A percentile compares a stretch with the other conserved stretches of the same genome.
phyloP scores from a whole-genome alignment of 352 stramenopile species.

The Pythium dissotocum region DNA sequence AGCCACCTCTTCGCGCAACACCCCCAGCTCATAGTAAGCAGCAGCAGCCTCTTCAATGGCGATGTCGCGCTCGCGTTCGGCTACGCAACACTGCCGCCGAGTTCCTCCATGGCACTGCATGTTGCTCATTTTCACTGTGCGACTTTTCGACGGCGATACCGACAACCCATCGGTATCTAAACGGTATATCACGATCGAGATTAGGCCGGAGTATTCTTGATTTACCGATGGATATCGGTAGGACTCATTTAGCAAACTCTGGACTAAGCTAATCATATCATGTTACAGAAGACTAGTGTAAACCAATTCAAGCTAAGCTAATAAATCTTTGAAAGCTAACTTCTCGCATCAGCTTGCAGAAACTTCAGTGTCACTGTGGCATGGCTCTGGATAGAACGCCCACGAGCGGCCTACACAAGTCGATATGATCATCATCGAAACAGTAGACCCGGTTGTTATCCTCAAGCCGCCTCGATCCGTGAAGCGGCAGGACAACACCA shows the following conservation, averaged over 20 bases:
- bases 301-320: too few species aligned
- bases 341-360: too few species aligned
- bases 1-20: conserved; percentile 17
- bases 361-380: too few species aligned
- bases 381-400: background rate
- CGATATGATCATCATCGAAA: conserved; percentile 36
- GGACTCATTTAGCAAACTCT: too few species aligned
- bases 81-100: background rate
- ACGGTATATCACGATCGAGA: background rate
- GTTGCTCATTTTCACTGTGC: background rate
- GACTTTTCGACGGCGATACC: background rate
- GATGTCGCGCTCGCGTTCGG: conserved; percentile 35
- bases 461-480: conserved; percentile 33
- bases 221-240: background rate
- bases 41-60: conserved; percentile 35
- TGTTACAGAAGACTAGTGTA: too few species aligned
- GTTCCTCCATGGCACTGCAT: background rate
- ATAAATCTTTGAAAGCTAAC: too few species aligned
- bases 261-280: background rate
- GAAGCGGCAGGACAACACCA: conserved; percentile 37
- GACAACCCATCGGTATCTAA: background rate
- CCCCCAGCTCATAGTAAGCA: conserved; percentile 21
- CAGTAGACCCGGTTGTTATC: conserved; percentile 30
- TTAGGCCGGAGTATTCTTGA: background rate
- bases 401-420: conserved; percentile 28